Evolutionary conservation across 495 filamentous ascomycete genomes (phyloP).

Genomic region (Lindgomyces ingoldianus): DNA sequence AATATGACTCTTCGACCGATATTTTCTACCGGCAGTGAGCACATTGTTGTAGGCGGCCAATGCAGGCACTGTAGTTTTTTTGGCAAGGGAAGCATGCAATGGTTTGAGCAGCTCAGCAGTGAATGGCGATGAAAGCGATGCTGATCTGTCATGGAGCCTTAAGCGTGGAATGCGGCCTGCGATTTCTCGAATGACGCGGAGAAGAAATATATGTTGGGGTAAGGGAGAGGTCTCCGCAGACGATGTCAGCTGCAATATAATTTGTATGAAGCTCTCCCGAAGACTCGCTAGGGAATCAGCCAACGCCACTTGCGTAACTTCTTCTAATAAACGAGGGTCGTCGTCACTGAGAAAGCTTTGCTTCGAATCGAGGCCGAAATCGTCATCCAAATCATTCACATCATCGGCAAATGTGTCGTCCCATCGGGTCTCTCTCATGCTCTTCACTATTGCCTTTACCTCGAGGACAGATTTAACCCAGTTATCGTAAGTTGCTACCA

Average conservation of each 20-base stretch:
- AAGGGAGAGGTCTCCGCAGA: slow-evolving; percentile 42
- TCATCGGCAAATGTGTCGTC: slow-evolving; percentile 74
- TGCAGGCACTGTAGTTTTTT: slow-evolving; percentile 2
- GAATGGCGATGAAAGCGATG: slow-evolving; percentile 13
- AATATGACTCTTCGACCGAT: slow-evolving; percentile 31
- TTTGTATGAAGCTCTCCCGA: slow-evolving; percentile 54
- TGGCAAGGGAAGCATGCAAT: slow-evolving; percentile 33
- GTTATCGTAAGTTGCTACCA: slow-evolving; percentile 60
- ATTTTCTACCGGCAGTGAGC: not conserved
- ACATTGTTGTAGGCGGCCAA: slow-evolving; percentile 12
- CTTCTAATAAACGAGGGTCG: slow-evolving; percentile 66
- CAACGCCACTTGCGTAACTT: slow-evolving; percentile 61
- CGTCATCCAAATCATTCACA: slow-evolving; percentile 59
- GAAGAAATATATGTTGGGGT: slow-evolving; percentile 65
- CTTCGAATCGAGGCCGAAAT: slow-evolving; percentile 52
- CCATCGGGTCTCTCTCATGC: slow-evolving; percentile 69
- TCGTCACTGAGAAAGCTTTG: slow-evolving; percentile 66
- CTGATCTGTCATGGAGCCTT: slow-evolving; percentile 23
- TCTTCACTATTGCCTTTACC: slow-evolving; percentile 61
- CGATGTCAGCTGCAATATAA: slow-evolving; percentile 48
- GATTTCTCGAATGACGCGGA: slow-evolving; percentile 77
- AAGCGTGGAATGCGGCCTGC: slow-evolving; percentile 61
- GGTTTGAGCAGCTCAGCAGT: slow-evolving; percentile 14
- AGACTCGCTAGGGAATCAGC: slow-evolving; percentile 60
- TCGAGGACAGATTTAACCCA: slow-evolving; percentile 69